A percentile compares a stretch with the other conserved stretches of the same genome.
phyloP scores from a whole-genome alignment of 345 rosid species.

The Erucastrum elatum region DNA sequence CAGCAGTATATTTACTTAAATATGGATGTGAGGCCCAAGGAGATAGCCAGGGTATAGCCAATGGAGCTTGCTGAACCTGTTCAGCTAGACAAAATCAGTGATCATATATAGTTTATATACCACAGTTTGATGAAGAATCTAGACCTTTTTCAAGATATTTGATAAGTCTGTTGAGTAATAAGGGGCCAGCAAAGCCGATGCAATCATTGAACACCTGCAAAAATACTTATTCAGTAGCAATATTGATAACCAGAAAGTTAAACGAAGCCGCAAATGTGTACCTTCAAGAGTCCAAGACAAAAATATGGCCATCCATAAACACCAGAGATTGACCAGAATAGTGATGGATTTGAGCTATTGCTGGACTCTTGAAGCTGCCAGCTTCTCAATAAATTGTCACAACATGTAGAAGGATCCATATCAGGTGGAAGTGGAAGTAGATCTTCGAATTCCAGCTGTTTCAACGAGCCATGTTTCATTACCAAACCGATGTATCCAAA shows the following conservation, averaged over 20 bases:
- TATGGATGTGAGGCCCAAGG: conserved; percentile 68
- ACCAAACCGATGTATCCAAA: conserved; percentile 62
- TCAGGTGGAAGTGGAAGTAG: conserved; percentile 68
- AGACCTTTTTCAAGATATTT: conserved; percentile 78
- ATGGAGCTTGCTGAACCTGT: conserved; percentile 63
- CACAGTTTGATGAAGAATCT: conserved; percentile 7
- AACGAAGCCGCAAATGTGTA: conserved; percentile 34
- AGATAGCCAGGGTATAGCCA: conserved; percentile 70
- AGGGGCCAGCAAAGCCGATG: conserved; percentile 78
- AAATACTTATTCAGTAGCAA: neutral
- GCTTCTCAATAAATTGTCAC: conserved; percentile 52
- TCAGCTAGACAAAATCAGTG: neutral
- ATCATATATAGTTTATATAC: neutral
- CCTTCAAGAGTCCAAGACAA: conserved; percentile 80
- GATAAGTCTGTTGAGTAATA: conserved; percentile 82
- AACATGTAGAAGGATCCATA: conserved; percentile 75
- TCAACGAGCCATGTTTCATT: conserved; percentile 61
- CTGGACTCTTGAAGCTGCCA: conserved; percentile 60
- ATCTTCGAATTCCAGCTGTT: conserved; percentile 87
- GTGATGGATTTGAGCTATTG: conserved; percentile 48
- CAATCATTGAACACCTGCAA: conserved; percentile 78
- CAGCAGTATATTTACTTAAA: conserved; percentile 54
- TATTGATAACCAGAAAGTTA: neutral
- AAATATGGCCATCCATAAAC: conserved; percentile 88
- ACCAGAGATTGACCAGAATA: conserved; percentile 66